These are phyloP conservation scores for Cercospora zeae-maydis DNA, from an alignment of 2,329 filamentous ascomycete genomes.

Conservation along the genomic window DNA sequence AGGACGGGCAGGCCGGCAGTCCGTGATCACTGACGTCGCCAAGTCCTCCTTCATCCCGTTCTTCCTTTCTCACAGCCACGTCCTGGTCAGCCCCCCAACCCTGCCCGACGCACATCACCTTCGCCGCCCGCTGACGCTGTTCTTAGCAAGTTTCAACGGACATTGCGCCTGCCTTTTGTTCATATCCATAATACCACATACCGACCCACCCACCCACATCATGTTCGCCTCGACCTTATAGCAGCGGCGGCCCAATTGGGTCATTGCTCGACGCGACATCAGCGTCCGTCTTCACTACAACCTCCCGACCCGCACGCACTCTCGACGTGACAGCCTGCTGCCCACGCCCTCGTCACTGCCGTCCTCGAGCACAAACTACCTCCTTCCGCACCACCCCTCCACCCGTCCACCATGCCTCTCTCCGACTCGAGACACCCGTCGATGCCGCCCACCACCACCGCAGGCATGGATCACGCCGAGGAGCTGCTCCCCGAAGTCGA, in stretches of 20 bases:
- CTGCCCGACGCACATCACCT: neutral
- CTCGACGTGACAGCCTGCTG: no score
- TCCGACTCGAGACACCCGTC: conserved; percentile 17
- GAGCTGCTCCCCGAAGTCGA: conserved; percentile 75
- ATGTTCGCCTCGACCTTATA: conserved; percentile 21
- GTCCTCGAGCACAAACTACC: neutral
- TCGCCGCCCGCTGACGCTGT: conserved; percentile 1
- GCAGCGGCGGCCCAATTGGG: conserved; percentile 19
- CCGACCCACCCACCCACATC: conserved; percentile 1
- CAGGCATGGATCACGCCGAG: conserved; percentile 40
- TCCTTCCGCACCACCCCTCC: neutral
- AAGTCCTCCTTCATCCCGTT: conserved; percentile 1
- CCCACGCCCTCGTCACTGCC: neutral
- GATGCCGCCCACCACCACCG: conserved; percentile 17
- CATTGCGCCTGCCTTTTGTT: neutral
- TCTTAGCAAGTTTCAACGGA: conserved; percentile 5
- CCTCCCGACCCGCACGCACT: no score
- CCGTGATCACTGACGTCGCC: neutral
- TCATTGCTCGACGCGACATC: conserved; percentile 14
- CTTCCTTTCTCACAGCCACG: no score
- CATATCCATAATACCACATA: neutral
- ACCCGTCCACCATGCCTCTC: conserved; percentile 15
- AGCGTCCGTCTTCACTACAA: neutral
- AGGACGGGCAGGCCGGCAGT: neutral
- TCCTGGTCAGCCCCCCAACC: neutral